Evolutionary conservation across 225 moss, liverwort and hornwort species (phyloP), one percentile per base, ranked within the genome.

Genomic region (Neckera pumila): DNA sequence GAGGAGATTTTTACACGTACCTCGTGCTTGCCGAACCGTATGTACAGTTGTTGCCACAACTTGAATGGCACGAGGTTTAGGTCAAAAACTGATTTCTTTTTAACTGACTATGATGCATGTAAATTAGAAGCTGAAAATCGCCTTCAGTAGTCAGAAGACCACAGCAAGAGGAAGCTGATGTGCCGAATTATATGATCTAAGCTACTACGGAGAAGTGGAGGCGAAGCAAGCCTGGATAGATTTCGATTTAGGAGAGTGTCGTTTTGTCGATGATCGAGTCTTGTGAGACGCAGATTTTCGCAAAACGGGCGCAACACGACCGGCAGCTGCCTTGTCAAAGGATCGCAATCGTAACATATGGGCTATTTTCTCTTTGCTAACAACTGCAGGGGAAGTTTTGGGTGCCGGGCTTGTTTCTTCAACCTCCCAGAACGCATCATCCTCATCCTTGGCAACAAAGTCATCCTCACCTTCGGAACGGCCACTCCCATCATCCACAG

Each of bases 401-500:
- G 90, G 87, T 70, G 87, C 71, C 51, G 92, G 91, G 89, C 91
- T 90, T 58, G 43, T 87, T 31, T 94, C 98, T 45, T 95, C 95
- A n/a, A 95, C 91, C 76, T 94, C 93, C 95, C 98, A 95, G 89
- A 93, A 95, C 25, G 90, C 97, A 66, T 98, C 97, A 75, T 98
- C 96, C 23, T 87, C 90, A 57, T 95, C 96, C 70, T 92, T 91
- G 42, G 87, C 83, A 54, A 91, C 76, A 43, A 90, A 92, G 49
- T 94, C 92, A 70, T 91, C 95, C 84, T 95, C 97, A 65, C 96
- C 98, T 76, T 97, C 98, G 58, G 98, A 98, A 90, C 95, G 93
- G 40, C 95, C 95, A 88, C 97, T 97, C 88, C 96, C 95, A 71
- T 98, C 98, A 76, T 97, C 96, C 63, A 98, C 96, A 69, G 98